These are phyloP conservation scores for Protomyces arabidopsidicola DNA, from an alignment of 1,139 yeast species.

Conservation along the genomic window DNA sequence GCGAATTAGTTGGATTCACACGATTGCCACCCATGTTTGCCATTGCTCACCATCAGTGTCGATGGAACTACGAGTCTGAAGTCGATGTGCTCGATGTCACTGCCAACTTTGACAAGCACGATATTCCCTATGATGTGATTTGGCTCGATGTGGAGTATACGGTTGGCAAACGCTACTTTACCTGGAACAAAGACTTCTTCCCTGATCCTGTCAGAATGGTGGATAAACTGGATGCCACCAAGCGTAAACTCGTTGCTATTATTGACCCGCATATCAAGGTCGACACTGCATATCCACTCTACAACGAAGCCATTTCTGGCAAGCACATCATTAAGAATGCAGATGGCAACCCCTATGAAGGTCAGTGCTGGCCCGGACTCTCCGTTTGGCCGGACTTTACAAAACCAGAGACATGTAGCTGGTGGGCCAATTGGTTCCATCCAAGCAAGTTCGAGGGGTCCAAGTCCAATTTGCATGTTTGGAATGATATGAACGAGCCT, in stretches of 20 bases:
- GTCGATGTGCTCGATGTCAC: constrained; percentile 71
- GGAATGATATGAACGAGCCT: constrained; percentile 99
- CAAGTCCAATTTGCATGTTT: constrained; percentile 62
- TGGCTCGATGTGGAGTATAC: constrained; percentile 97
- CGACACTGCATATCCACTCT: constrained; percentile 55
- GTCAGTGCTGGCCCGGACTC: constrained; percentile 99
- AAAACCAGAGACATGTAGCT: constrained; percentile 55
- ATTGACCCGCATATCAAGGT: constrained; percentile 86
- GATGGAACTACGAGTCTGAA: constrained; percentile 94
- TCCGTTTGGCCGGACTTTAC: constrained; percentile 88
- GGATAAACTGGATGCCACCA: constrained; percentile 58
- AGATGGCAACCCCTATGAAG: constrained; percentile 56
- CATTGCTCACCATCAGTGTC: constrained; percentile 88
- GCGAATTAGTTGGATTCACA: constrained; percentile 68
- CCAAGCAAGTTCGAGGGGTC: constrained; percentile 43
- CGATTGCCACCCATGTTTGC: constrained; percentile 74
- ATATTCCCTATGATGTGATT: constrained; percentile 82
- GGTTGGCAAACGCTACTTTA: constrained; percentile 76
- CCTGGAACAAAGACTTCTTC: constrained; percentile 75
- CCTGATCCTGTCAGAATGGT: constrained; percentile 71
- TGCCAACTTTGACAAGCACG: constrained; percentile 62
- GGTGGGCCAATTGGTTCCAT: constrained; percentile 55
- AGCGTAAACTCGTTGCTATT: constrained; percentile 75
- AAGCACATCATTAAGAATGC: constrained; percentile 46
- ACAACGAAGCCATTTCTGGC: constrained; percentile 49